Percentiles rank a stretch among this genome's conserved stretches.
These are phyloP conservation scores for Pseudogymnoascus verrucosus DNA, from an alignment of 2,329 filamentous ascomycete genomes.

Conservation along the genomic window DNA sequence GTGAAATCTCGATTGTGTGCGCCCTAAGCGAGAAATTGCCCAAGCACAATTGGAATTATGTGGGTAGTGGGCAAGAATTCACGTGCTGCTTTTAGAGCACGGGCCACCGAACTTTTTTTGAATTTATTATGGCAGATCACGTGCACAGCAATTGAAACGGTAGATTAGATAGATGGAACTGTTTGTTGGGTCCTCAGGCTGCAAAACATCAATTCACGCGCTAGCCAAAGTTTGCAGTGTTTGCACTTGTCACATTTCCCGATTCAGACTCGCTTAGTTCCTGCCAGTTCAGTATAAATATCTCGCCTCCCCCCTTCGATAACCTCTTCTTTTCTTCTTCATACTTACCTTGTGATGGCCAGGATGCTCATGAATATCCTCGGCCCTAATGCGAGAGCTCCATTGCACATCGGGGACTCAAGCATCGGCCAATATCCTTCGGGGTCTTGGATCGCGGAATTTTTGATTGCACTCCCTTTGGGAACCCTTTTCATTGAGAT, in stretches of 20 bases:
- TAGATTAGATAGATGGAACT: background rate
- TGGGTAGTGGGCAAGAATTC: background rate
- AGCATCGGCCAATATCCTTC: constrained; percentile 39
- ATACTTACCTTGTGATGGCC: constrained; percentile 19
- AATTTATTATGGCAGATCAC: background rate
- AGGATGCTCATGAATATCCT: constrained; percentile 12
- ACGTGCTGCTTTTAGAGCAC: background rate
- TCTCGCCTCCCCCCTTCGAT: background rate
- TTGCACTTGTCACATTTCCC: background rate
- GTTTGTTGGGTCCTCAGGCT: background rate
- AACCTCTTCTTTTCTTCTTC: constrained; percentile 14
- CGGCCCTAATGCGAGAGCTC: constrained; percentile 39
- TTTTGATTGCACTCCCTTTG: constrained; percentile 36
- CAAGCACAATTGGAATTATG: background rate
- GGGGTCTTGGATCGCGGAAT: constrained; percentile 41
- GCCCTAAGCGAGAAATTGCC: constrained; percentile 8
- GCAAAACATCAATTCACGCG: background rate
- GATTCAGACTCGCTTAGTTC: constrained; percentile 3
- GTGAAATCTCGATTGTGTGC: constrained; percentile 8
- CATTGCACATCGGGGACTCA: constrained; percentile 45
- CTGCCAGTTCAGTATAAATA: constrained; percentile 1
- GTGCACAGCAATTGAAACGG: background rate
- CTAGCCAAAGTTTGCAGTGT: constrained; percentile 1
- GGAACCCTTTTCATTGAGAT: constrained; percentile 21
- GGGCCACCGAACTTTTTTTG: background rate